These are phyloP conservation scores for Inga leiocalycina DNA, from an alignment of 306 rosid species.

Conservation along the genomic window DNA sequence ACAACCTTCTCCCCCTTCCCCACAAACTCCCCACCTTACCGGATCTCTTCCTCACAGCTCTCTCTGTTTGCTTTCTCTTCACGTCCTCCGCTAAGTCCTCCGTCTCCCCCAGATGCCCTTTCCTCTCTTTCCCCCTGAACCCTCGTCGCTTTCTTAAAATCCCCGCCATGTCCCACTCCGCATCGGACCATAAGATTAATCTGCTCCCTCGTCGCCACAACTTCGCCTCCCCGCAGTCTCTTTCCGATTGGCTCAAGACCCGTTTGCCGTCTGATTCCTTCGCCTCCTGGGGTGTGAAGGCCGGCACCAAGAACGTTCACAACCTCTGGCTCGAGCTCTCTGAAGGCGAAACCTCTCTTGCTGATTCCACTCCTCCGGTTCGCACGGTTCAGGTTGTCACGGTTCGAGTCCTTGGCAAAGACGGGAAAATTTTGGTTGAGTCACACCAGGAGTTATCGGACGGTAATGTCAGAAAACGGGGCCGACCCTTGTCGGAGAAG, in stretches of 20 bases:
- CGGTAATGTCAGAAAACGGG: constrained; percentile 63
- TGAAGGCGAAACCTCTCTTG: constrained; percentile 81
- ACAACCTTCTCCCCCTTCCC: constrained; percentile 24
- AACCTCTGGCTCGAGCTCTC: constrained; percentile 96
- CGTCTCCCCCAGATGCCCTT: constrained; percentile 34
- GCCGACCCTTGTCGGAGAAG: constrained; percentile 90
- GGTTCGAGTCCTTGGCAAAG: constrained; percentile 51
- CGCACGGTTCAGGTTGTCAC: constrained; percentile 84
- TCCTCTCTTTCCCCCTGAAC: constrained; percentile 46
- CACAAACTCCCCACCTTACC: constrained; percentile 48
- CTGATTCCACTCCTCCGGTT: constrained; percentile 77
- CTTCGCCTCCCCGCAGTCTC: constrained; percentile 75
- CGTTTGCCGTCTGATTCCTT: constrained; percentile 79
- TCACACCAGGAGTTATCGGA: constrained; percentile 79
- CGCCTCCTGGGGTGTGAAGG: constrained; percentile 90
- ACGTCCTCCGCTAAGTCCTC: constrained; percentile 51
- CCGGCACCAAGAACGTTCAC: constrained; percentile 93
- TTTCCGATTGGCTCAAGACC: constrained; percentile 85
- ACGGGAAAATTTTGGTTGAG: constrained; percentile 55
- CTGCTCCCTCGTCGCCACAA: constrained; percentile 36
- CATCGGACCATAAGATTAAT: constrained; percentile 11
- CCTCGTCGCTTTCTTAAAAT: constrained; percentile 66
- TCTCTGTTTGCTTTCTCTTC: constrained; percentile 67
- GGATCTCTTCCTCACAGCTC: constrained; percentile 64
- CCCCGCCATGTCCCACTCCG: constrained; percentile 65